A percentile compares a stretch with the other conserved stretches of the same genome.
Evolutionary conservation across 805 yeast species (phyloP).

Genomic region (Danielozyma ontarioensis): DNA sequence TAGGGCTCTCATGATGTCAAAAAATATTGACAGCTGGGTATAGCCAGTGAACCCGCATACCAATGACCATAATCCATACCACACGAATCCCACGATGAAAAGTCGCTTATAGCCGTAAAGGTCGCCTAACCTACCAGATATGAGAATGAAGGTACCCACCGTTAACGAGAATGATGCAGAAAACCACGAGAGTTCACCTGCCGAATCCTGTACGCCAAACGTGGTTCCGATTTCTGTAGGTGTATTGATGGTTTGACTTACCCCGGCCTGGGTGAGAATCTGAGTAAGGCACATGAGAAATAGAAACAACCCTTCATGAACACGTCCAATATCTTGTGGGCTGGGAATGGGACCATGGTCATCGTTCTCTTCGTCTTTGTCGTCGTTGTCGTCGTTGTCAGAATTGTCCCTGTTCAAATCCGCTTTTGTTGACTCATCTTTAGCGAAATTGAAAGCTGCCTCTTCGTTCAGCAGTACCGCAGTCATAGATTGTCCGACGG

Average conservation of each 20-base stretch:
- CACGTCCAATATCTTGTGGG: constrained; percentile 16
- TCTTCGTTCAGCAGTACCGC: too few relatives aligned
- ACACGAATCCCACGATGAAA: constrained; percentile 19
- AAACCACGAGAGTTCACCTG: constrained; percentile 33
- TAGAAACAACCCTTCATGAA: constrained; percentile 20
- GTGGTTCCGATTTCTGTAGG: constrained; percentile 13
- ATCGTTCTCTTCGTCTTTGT: constrained; percentile 2
- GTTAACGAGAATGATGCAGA: constrained; percentile 29
- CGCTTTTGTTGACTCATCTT: too few relatives aligned
- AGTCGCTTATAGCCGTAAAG: constrained; percentile 28
- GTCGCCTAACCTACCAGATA: constrained; percentile 31
- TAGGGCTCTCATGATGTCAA: constrained; percentile 24
- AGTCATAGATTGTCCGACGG: too few relatives aligned
- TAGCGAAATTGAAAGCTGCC: too few relatives aligned
- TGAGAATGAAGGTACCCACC: constrained; percentile 31
- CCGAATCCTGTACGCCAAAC: constrained; percentile 17
- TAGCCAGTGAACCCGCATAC: constrained; percentile 23
- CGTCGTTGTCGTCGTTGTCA: constrained; percentile 6
- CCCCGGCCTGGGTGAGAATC: constrained; percentile 24
- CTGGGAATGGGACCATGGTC: constrained; percentile 7
- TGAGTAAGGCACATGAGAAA: constrained; percentile 21
- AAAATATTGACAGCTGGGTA: constrained; percentile 17
- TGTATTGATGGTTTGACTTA: constrained; percentile 23
- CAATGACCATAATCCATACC: constrained; percentile 19
- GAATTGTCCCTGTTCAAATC: too few relatives aligned